phyloP scores from a whole-genome alignment of 306 rosid species.

The Quercus glauca region DNA sequence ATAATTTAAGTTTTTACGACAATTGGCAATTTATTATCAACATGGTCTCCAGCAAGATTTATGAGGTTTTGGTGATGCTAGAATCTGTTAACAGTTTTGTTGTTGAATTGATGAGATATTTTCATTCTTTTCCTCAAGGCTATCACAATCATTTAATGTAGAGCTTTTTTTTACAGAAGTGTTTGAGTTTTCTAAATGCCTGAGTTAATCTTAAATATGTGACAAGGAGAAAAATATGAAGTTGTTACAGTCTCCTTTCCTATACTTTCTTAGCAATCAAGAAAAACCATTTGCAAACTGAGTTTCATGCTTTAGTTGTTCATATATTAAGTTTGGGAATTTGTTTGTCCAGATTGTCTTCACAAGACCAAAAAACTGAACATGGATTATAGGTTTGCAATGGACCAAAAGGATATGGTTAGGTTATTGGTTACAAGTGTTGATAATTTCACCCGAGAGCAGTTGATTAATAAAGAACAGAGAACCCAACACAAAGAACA shows the following conservation, averaged over 20 bases:
- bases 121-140: neutral
- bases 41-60: neutral
- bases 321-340: neutral
- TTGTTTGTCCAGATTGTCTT: slow-evolving; percentile 10
- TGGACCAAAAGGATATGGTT: slow-evolving; percentile 70
- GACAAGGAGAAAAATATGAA: neutral
- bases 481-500: slow-evolving; percentile 73
- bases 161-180: neutral
- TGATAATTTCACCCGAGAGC: slow-evolving; percentile 60
- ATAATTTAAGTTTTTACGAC: no score
- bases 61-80: neutral
- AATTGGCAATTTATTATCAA: no score
- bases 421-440: slow-evolving; percentile 52
- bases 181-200: neutral
- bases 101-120: neutral
- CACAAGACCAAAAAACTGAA: slow-evolving; percentile 35
- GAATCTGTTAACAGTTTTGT: neutral
- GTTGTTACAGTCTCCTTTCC: neutral
- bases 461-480: slow-evolving; percentile 64
- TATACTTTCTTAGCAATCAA: neutral
- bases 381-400: slow-evolving; percentile 47
- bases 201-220: neutral
- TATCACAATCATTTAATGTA: no score
- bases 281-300: neutral
- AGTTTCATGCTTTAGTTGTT: neutral